These are phyloP conservation scores for Cocos nucifera DNA, from an alignment of 176 grass and related monocot genomes.

Conservation along the genomic window DNA sequence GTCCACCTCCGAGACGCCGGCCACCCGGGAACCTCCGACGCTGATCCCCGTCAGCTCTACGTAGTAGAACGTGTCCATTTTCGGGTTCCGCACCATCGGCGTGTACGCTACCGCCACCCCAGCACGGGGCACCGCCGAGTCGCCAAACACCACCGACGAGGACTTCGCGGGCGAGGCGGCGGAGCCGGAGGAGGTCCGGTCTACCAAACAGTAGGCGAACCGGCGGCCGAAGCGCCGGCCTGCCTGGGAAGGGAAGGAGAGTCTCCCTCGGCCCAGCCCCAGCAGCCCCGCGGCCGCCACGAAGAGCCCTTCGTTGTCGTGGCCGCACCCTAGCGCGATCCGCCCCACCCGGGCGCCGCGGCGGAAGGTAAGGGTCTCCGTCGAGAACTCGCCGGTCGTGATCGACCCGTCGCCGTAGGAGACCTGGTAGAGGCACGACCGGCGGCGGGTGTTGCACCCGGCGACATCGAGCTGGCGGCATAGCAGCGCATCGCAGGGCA, in stretches of 20 bases:
- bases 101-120: slow-evolving; percentile 30
- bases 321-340: slow-evolving; percentile 61
- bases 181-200: slow-evolving; percentile 20
- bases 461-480: slow-evolving; percentile 35
- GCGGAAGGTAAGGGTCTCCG: slow-evolving; percentile 49
- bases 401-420: slow-evolving; percentile 58
- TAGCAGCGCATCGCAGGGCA: slow-evolving; percentile 37
- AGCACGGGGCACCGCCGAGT: slow-evolving; percentile 19
- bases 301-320: slow-evolving; percentile 52
- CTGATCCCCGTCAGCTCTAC: slow-evolving; percentile 50
- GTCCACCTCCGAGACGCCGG: slow-evolving; percentile 21
- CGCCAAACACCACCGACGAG: slow-evolving; percentile 58
- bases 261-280: slow-evolving; percentile 45
- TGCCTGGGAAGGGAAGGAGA: slow-evolving; percentile 56
- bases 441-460: slow-evolving; percentile 29
- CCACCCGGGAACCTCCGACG: slow-evolving; percentile 34
- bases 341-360: slow-evolving; percentile 11
- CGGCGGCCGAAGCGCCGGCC: slow-evolving; percentile 27
- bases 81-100: slow-evolving; percentile 40
- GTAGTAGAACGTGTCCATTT: slow-evolving; percentile 40
- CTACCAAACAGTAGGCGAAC: slow-evolving; percentile 72
- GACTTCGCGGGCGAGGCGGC: neutral
- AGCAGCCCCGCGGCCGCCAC: slow-evolving; percentile 42
- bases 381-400: slow-evolving; percentile 37
- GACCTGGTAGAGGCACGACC: slow-evolving; percentile 34